These are phyloP conservation scores for Delphinella strobiligena DNA, from an alignment of 2,329 filamentous ascomycete species.

Conservation along the genomic window DNA sequence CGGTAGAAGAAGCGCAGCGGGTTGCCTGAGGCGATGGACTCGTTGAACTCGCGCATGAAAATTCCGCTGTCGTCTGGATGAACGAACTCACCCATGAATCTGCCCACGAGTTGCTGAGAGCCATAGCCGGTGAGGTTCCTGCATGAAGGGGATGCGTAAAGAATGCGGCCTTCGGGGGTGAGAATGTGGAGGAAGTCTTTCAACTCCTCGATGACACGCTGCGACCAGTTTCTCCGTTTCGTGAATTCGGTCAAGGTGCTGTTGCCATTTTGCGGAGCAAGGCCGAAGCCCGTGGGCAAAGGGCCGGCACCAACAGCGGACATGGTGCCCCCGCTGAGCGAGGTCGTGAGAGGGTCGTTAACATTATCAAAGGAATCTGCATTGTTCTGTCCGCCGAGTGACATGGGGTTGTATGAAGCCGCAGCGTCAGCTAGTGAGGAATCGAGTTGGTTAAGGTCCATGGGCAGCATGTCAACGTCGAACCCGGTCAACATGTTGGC, in stretches of 20 bases:
- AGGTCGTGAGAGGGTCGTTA: slow-evolving; percentile 11
- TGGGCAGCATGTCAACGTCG: slow-evolving; percentile 34
- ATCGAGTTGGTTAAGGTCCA: slow-evolving; percentile 33
- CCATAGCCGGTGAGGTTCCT: slow-evolving; percentile 64
- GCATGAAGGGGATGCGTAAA: slow-evolving; percentile 75
- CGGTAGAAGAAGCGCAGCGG: slow-evolving; percentile 77
- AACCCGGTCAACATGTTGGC: slow-evolving; percentile 27
- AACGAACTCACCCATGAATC: slow-evolving; percentile 68
- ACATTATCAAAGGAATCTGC: slow-evolving; percentile 9
- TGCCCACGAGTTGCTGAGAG: slow-evolving; percentile 56
- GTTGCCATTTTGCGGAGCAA: slow-evolving; percentile 28
- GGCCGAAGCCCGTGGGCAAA: slow-evolving; percentile 42
- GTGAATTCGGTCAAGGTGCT: slow-evolving; percentile 55
- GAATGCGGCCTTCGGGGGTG: slow-evolving; percentile 69
- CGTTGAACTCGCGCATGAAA: slow-evolving; percentile 79
- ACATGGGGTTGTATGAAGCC: slow-evolving; percentile 13
- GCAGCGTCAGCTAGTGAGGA: slow-evolving; percentile 20
- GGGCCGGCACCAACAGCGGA: slow-evolving; percentile 41
- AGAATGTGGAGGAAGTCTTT: slow-evolving; percentile 82
- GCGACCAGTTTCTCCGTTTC: slow-evolving; percentile 67
- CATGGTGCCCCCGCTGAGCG: slow-evolving; percentile 21
- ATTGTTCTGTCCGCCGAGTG: slow-evolving; percentile 10
- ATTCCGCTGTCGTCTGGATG: slow-evolving; percentile 76
- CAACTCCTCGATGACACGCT: slow-evolving; percentile 78
- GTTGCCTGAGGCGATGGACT: slow-evolving; percentile 73